Base-by-base conservation (phyloP, 2,329 filamentous ascomycete genomes). In the Herpotrichia juniperi region DNA sequence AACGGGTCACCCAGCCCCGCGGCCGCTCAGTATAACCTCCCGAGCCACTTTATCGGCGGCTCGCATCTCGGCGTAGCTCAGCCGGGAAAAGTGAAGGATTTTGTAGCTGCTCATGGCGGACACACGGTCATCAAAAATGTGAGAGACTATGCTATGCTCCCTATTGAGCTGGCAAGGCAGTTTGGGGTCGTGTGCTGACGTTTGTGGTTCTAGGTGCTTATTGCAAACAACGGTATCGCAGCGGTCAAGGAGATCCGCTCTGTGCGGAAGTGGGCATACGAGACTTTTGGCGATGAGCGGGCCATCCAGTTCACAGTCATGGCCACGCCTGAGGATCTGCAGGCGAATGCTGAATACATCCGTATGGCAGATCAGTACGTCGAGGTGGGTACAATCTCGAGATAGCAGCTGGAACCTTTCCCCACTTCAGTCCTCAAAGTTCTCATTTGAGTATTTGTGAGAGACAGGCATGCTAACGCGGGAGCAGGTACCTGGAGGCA, bases 351-450 rank as follows among this genome's bases (percentile, higher is more conserved):
- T 64, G 94, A 99, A 79, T 99, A 99, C 80, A 99, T 99, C 75
- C 87, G 94, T 74, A 97, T 99, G 94, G 94, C 94, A 28, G 94
- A 99, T 79, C 91, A 97, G 83, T 99, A 99, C 76, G 94, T 99
- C 66, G 94, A 99, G 80, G 82, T 84, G 74, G 47, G 78, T 64
- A 19, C 25, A 9, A 22, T 32, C n/a, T 3, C 19, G 11, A 8
- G 12, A 11, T 4, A 4, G 43, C 43, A 24, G 43, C 14, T 4
- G 14, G 43, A 14, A 17, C n/a, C n/a, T n/a, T n/a, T n/a, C n/a
- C n/a, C n/a, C n/a, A n/a, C n/a, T n/a, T n/a, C n/a, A n/a, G n/a
- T n/a, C n/a, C n/a, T n/a, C n/a, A n/a, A n/a, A n/a, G n/a, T n/a
- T n/a, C n/a, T n/a, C n/a, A n/a, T n/a, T n/a, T n/a, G n/a, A n/a